Evolutionary conservation across 2,329 filamentous ascomycete genomes (phyloP).

Genomic region (Botrytis galanthina): DNA sequence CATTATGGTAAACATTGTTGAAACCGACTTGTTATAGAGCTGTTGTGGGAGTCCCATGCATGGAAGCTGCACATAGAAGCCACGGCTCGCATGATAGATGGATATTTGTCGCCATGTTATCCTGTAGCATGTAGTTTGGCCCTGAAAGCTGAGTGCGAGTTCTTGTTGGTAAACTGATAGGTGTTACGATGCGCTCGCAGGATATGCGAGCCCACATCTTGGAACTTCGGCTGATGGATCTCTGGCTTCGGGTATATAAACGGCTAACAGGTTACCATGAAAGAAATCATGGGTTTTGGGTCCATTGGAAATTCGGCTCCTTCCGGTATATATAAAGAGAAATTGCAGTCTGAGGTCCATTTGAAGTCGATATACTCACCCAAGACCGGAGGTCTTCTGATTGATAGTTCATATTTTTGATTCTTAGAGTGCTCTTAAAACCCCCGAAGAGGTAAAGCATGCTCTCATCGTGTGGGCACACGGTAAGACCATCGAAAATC

Average conservation of each 20-base stretch:
- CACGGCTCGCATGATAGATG: background rate
- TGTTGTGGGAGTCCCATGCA: constrained; percentile 4
- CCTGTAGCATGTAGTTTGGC: background rate
- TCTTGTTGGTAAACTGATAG: background rate
- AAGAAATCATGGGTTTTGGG: background rate
- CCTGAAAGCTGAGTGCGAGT: background rate
- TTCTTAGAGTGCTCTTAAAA: constrained; percentile 7
- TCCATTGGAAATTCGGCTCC: constrained; percentile 2
- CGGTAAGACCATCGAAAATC: constrained; percentile 6
- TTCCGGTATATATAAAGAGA: constrained; percentile 16
- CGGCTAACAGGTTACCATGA: constrained; percentile 3
- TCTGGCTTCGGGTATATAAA: background rate
- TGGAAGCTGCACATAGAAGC: constrained; percentile 10
- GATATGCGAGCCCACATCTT: constrained; percentile 19
- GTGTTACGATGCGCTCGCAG: constrained; percentile 14
- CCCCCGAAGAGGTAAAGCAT: constrained; percentile 8
- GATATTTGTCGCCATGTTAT: background rate
- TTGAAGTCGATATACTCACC: constrained; percentile 16
- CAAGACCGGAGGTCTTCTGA: constrained; percentile 16
- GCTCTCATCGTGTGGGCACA: constrained; percentile 15
- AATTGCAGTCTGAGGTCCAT: constrained; percentile 12
- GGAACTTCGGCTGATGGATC: background rate
- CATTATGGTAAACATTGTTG: constrained; percentile 7
- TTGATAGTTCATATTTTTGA: constrained; percentile 16
- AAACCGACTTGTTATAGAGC: background rate